These are phyloP conservation scores for Cucurbita maxima DNA, from an alignment of 306 rosid species.

Conservation along the genomic window DNA sequence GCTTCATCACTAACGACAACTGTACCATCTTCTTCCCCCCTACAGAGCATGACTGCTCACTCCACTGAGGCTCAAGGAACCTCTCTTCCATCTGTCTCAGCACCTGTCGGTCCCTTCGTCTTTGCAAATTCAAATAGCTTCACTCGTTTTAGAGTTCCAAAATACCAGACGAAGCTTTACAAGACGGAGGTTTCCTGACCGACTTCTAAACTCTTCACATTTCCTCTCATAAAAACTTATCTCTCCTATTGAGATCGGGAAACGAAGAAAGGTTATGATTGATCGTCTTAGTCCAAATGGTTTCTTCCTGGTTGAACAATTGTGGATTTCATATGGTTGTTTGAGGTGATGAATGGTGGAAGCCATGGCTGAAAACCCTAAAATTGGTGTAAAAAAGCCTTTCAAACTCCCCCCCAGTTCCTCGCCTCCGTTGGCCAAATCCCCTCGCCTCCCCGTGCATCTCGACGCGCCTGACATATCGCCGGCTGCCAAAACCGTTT, in stretches of 20 bases:
- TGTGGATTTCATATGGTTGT: not conserved
- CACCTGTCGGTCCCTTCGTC: not conserved
- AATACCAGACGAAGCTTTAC: not conserved
- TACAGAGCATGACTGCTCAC: not conserved
- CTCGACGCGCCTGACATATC: slow-evolving; percentile 21
- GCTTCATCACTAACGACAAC: not conserved
- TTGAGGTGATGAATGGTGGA: slow-evolving; percentile 9
- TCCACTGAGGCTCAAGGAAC: not conserved
- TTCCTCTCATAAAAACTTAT: not conserved
- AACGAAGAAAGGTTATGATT: not conserved
- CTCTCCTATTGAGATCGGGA: not conserved
- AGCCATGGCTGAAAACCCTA: slow-evolving; percentile 28
- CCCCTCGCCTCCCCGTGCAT: slow-evolving; percentile 20
- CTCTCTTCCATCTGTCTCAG: not conserved
- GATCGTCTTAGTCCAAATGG: not conserved
- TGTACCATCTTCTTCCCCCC: not conserved
- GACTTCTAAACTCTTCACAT: not conserved
- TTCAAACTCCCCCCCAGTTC: not conserved
- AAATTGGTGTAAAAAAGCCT: slow-evolving; percentile 8
- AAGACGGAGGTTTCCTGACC: not conserved
- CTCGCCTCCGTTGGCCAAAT: slow-evolving; percentile 3
- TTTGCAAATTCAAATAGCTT: not conserved
- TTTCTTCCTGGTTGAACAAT: not conserved
- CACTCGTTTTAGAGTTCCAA: not conserved
- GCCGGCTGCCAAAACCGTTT: slow-evolving; percentile 21